A percentile compares a stretch with the other conserved stretches of the same genome.
Conservation (phyloP, 345 rosid genomes). For the Luvunga scandens region DNA sequence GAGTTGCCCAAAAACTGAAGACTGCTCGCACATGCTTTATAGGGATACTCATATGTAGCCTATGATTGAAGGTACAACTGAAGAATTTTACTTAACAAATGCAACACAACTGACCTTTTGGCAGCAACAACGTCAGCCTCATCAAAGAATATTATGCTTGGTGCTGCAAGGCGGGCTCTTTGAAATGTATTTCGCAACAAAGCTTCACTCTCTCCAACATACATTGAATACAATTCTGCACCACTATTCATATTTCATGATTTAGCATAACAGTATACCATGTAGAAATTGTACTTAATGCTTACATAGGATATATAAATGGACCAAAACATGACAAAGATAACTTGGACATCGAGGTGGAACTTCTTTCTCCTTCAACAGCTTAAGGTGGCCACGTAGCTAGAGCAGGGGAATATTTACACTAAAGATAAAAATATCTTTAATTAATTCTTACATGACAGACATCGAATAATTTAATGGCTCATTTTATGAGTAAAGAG, state of each 20-base stretch:
- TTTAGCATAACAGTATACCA: background rate
- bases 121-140: conserved; percentile 91
- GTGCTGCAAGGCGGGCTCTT: conserved; percentile 89
- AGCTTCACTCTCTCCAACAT: conserved; percentile 99
- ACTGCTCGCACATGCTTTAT: background rate
- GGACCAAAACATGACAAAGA: background rate
- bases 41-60: background rate
- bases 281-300: background rate
- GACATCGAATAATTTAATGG: background rate
- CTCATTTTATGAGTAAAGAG: background rate
- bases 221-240: conserved; percentile 92
- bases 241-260: conserved; percentile 45
- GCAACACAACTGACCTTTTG: conserved; percentile 53
- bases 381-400: background rate
- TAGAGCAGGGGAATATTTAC: background rate
- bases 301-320: background rate
- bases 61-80: background rate
- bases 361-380: background rate
- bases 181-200: conserved; percentile 77
- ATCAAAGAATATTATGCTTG: conserved; percentile 92
- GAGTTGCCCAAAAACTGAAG: background rate
- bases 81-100: background rate
- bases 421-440: background rate
- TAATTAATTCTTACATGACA: background rate
- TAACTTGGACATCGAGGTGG: background rate